Base-by-base conservation (phyloP, 495 filamentous ascomycete species). In the Podospora bellae-mahoneyi region DNA sequence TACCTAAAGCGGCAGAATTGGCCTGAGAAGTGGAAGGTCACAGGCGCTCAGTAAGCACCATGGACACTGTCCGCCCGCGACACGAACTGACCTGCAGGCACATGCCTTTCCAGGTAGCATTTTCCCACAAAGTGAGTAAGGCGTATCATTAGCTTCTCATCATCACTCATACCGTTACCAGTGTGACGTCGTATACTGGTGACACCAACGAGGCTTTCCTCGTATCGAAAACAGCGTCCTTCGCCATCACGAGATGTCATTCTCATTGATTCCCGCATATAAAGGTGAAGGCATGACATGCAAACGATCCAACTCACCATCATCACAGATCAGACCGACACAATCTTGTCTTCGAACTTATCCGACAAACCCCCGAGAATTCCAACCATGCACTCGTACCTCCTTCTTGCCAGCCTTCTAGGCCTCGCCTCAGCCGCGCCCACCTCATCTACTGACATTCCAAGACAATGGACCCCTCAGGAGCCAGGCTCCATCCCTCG, bases 401-500 rank as follows among this genome's bases (percentile, higher is more conserved):
- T 59, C n/a, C 56, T 59, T 16, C 56, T 59, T 4, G 19, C 56
- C 19, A 20, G 5, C 56, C 1, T 59, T 1, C 26, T 27, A 16
- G 39, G 39, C 56, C 56, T 59, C 26, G 26, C 56, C 19, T 59
- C 56, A 3, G 56, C 56, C 16, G 26, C 56, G 2, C 39, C 39
- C 39, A 16, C 39, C 39, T 9, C 56, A 2, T 16, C 39, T 10
- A 16, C 39, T 3, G 2, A 0, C 39, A 48, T 10, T 48, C 7
- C 39, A 10, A 48, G 39, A 10, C 39, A 48, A 48, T 48, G 9
- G 39, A 48, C 39, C 9, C 39, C 39, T 16, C 39, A 48, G 20
- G 56, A 59, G 10, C 56, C 56, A 9, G 56, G 60, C 55, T 66
- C 32, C 65, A 44, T 67, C 59, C 66, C 66, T 18, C 18, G 30